phyloP scores from a whole-genome alignment of 192 early-diverging fungal species.

The Coemansia guatemalensis region DNA sequence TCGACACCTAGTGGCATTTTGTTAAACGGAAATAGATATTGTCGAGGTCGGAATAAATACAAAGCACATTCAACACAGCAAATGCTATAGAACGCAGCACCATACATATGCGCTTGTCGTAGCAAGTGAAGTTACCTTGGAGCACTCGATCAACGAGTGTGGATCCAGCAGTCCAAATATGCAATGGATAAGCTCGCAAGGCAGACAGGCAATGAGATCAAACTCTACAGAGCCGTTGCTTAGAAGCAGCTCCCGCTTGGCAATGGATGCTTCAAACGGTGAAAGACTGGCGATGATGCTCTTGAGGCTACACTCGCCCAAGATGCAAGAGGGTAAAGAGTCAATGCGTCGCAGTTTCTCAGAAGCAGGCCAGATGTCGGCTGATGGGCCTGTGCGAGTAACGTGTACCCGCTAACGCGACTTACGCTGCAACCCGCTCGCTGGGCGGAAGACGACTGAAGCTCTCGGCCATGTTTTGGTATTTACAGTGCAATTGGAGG shows the following conservation, averaged over 20 bases:
- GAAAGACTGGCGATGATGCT: conserved; percentile 15
- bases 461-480: background rate
- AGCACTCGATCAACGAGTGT: conserved; percentile 7
- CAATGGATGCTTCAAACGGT: conserved; percentile 13
- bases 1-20: background rate
- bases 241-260: conserved; percentile 13
- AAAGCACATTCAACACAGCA: too few species aligned
- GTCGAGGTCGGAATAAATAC: background rate
- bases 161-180: conserved; percentile 9
- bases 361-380: background rate
- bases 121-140: background rate
- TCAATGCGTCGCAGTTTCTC: background rate
- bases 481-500: background rate
- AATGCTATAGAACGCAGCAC: background rate
- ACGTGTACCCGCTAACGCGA: background rate
- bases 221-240: conserved; percentile 2
- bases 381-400: background rate
- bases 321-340: background rate
- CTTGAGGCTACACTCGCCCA: conserved; percentile 6
- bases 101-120: background rate
- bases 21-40: background rate
- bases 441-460: conserved; percentile 6
- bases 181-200: conserved; percentile 5
- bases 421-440: conserved; percentile 15
- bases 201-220: conserved; percentile 17